Evolutionary conservation across 1,284 basidiomycete species (phyloP).

Genomic region (Rhodotorula mucilaginosa): DNA sequence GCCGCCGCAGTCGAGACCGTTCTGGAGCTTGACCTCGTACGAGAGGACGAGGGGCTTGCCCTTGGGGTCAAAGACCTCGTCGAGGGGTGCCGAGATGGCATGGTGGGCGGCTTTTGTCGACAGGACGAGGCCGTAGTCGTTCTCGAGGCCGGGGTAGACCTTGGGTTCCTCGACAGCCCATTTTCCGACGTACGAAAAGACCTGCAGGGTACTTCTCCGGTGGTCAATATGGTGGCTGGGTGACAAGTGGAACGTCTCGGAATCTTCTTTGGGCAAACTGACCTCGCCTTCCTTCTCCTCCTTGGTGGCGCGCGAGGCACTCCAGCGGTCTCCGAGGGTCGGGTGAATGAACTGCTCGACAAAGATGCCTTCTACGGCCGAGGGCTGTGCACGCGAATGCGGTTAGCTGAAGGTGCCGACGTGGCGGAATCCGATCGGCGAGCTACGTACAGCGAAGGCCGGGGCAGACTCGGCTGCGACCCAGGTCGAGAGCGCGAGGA

Average conservation of each 20-base stretch:
- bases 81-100: constrained; percentile 92
- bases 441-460: constrained; percentile 20
- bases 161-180: constrained; percentile 92
- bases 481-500: constrained; percentile 18
- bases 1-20: constrained; percentile 98
- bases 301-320: constrained; percentile 93
- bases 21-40: constrained; percentile 99
- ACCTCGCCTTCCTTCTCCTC: constrained; percentile 90
- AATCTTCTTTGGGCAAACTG: constrained; percentile 48
- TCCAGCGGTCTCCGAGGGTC: constrained; percentile 78
- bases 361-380: constrained; percentile 84
- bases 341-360: constrained; percentile 94
- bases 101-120: constrained; percentile 89
- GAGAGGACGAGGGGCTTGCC: constrained; percentile 87
- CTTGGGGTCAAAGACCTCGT: constrained; percentile 73
- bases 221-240: neutral
- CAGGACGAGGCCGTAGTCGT: constrained; percentile 50
- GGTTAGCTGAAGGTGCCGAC: constrained; percentile 2
- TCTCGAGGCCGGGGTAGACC: constrained; percentile 57
- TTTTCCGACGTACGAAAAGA: constrained; percentile 91
- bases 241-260: constrained; percentile 6
- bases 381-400: constrained; percentile 58
- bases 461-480: constrained; percentile 26
- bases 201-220: constrained; percentile 15
- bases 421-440: neutral